Base-by-base conservation (phyloP, 768 basidiomycete genomes). In the Antrodiella citrinella region DNA sequence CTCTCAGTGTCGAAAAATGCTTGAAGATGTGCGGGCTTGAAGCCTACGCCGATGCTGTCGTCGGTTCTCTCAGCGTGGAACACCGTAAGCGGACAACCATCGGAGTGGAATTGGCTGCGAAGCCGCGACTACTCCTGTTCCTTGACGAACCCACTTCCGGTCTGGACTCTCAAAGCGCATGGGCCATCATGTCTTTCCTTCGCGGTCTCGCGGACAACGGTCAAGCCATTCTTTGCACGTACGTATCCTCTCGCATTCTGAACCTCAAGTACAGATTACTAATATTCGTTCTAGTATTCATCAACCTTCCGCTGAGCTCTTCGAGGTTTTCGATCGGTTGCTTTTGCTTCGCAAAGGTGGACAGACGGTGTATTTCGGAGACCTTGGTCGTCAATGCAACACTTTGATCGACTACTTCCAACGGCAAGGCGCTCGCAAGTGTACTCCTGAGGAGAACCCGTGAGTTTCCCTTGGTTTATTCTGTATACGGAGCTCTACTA, bases 111-210 rank as follows among this genome's bases (percentile, higher is more conserved):
- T 72, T 94, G n/a, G 90, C 89, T 44, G 86, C 90, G 5, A 91
- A 91, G 41, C 48, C 44, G 78, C 91, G 79, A 78, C 62, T 69
- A 0, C 71, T 94, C 0, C 74, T 94, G 18, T 93, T 94, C 72
- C 67, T 91, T 39, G 91, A 93, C 60, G 91, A 94, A 63, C 92
- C 92, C 0, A 94, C 91, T 0, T 66, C 86, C 23, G 90, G 91
- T 30, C 72, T 93, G 19, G 89, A 91, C 62, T 90, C 88, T 3
- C 87, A 91, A 65, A 86, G 82, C 49, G 89, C 90, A 2, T 88
- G 88, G 87, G 82, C 82, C 3, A 89, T 91, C 54, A 69, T 89
- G 51, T 67, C 72, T 2, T 89, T 93, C 70, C 70, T 93, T 40
- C 73, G 82, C 13, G 74, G 80, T 42, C 78, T 93, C 30, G 87